phyloP scores from a whole-genome alignment of 2,329 filamentous ascomycete species.

The Fusarium siculi region DNA sequence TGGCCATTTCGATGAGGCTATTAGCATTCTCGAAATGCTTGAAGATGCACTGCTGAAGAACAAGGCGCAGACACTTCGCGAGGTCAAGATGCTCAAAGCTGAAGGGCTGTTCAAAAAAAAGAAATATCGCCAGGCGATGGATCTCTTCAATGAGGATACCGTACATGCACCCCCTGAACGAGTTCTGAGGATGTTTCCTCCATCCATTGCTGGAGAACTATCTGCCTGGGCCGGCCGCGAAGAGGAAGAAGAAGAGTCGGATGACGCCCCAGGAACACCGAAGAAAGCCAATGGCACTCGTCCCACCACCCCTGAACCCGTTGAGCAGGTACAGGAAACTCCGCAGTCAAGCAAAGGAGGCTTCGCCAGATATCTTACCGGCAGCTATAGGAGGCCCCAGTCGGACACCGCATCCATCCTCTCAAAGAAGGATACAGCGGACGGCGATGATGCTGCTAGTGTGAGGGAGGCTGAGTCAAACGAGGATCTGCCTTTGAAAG shows the following conservation, averaged over 20 bases:
- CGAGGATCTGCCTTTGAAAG: constrained; percentile 70
- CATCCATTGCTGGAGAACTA: constrained; percentile 82
- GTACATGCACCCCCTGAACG: constrained; percentile 90
- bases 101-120: constrained; percentile 83
- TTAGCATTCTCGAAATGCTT: constrained; percentile 87
- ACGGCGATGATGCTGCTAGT: constrained; percentile 66
- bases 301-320: constrained; percentile 44
- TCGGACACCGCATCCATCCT: constrained; percentile 69
- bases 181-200: constrained; percentile 87
- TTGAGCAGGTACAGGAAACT: constrained; percentile 42
- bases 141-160: constrained; percentile 85
- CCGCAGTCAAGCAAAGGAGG: constrained; percentile 55
- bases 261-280: constrained; percentile 48
- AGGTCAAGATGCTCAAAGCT: constrained; percentile 92
- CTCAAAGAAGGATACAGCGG: constrained; percentile 63
- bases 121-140: constrained; percentile 86
- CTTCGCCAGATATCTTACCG: constrained; percentile 66
- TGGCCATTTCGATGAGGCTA: constrained; percentile 86
- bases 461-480: constrained; percentile 55
- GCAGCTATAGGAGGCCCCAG: constrained; percentile 56
- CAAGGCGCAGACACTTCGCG: constrained; percentile 82
- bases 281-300: constrained; percentile 46
- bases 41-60: constrained; percentile 90
- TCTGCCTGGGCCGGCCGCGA: constrained; percentile 64
- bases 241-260: constrained; percentile 49